Evolutionary conservation across 768 basidiomycete genomes (phyloP).

Genomic region (Kwoniella pini): DNA sequence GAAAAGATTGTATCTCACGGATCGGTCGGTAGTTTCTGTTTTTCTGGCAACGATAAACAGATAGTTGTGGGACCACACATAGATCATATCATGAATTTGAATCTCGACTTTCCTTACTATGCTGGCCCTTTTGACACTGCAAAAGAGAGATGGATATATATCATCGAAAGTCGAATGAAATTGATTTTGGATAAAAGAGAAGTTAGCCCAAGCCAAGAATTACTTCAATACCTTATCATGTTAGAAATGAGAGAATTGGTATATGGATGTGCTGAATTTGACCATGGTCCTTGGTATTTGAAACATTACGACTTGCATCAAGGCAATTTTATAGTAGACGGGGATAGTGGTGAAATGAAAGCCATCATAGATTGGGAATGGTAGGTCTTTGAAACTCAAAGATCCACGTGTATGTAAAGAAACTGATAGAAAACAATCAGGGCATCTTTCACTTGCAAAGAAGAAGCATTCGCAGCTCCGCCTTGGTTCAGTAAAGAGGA

Average conservation of each 20-base stretch:
- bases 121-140: constrained; percentile 7
- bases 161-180: constrained; percentile 10
- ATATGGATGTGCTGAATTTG: constrained; percentile 10
- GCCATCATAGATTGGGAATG: constrained; percentile 54
- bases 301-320: constrained; percentile 40
- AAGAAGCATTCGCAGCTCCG: not conserved
- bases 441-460: not conserved
- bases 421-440: too few species aligned
- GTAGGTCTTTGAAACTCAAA: too few species aligned
- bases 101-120: not conserved
- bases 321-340: constrained; percentile 46
- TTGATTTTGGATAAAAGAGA: constrained; percentile 1
- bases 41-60: not conserved
- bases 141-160: constrained; percentile 5
- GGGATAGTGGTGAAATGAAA: constrained; percentile 28
- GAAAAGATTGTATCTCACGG: constrained; percentile 6
- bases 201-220: not conserved
- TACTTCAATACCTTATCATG: constrained; percentile 5
- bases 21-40: constrained; percentile 4
- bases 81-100: not conserved
- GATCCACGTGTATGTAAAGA: too few species aligned
- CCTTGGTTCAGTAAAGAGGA: not conserved
- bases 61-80: constrained; percentile 13
- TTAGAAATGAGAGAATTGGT: constrained; percentile 17
- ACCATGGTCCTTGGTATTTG: constrained; percentile 22